A percentile compares a stretch with the other conserved stretches of the same genome.
Conservation (phyloP, 2,329 filamentous ascomycete genomes). For the Fusarium sublunatum region DNA sequence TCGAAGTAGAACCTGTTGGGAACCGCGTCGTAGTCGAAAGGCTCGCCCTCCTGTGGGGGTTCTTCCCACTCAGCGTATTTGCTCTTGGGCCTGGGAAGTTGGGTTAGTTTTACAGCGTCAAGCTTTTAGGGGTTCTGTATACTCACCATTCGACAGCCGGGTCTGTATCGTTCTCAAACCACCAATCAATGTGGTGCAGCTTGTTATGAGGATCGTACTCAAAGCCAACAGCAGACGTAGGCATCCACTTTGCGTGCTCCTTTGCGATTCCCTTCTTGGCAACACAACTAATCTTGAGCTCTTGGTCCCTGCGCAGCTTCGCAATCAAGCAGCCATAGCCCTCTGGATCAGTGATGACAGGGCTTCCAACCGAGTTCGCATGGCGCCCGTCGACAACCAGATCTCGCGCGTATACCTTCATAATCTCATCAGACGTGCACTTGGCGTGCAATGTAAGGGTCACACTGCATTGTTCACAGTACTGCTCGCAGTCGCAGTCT, state of each 20-base stretch:
- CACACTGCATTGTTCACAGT: slow-evolving; percentile 92
- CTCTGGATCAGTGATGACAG: slow-evolving; percentile 85
- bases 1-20: slow-evolving; percentile 92
- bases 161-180: slow-evolving; percentile 85
- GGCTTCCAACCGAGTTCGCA: slow-evolving; percentile 81
- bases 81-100: slow-evolving; percentile 74
- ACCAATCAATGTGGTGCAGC: slow-evolving; percentile 89
- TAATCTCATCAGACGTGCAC: slow-evolving; percentile 85
- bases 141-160: slow-evolving; percentile 84
- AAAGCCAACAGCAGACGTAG: slow-evolving; percentile 90
- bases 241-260: slow-evolving; percentile 98
- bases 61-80: slow-evolving; percentile 85
- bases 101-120: slow-evolving; percentile 6
- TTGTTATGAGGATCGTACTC: slow-evolving; percentile 99
- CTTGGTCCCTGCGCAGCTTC: slow-evolving; percentile 90
- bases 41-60: slow-evolving; percentile 81
- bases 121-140: neutral
- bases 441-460: slow-evolving; percentile 85
- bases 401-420: slow-evolving; percentile 94
- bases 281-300: slow-evolving; percentile 89
- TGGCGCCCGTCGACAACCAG: slow-evolving; percentile 77
- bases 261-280: slow-evolving; percentile 99
- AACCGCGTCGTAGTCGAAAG: slow-evolving; percentile 90
- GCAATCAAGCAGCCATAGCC: slow-evolving; percentile 86
- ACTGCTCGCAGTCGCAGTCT: slow-evolving; percentile 96